Conservation (phyloP, 2,329 filamentous ascomycete genomes). For the Colletotrichum cuscutae region DNA sequence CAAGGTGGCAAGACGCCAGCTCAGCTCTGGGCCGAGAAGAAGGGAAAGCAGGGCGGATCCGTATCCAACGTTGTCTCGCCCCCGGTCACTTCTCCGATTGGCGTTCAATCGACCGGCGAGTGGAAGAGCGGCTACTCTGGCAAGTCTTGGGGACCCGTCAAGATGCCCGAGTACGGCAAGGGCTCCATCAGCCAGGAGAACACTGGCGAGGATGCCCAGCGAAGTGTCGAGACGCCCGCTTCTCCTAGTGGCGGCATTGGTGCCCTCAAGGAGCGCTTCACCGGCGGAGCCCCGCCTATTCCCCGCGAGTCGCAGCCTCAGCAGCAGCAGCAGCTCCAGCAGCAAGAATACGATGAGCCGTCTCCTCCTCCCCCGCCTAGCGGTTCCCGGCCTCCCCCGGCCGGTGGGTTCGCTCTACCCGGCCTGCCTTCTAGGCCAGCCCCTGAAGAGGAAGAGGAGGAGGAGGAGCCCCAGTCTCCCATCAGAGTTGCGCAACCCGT, state of each 20-base stretch:
- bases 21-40: conserved; percentile 97
- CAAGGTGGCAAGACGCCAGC: conserved; percentile 96
- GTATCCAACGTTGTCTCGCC: conserved; percentile 53
- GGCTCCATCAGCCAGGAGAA: conserved; percentile 66
- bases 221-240: conserved; percentile 59
- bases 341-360: conserved; percentile 53
- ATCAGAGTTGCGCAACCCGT: conserved; percentile 90
- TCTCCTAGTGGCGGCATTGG: conserved; percentile 74
- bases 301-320: background rate
- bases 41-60: conserved; percentile 79
- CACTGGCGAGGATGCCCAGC: conserved; percentile 64
- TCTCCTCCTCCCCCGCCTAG: conserved; percentile 63
- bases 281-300: conserved; percentile 75
- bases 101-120: conserved; percentile 79
- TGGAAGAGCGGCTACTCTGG: conserved; percentile 95
- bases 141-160: conserved; percentile 89
- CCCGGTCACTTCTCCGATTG: conserved; percentile 62
- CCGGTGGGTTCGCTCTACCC: conserved; percentile 81
- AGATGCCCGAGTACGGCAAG: conserved; percentile 77
- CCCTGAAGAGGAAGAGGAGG: conserved; percentile 64
- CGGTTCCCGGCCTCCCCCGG: conserved; percentile 75
- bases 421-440: conserved; percentile 74
- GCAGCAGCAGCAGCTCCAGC: background rate
- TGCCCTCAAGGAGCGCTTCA: conserved; percentile 85
- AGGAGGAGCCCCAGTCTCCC: conserved; percentile 75